A percentile compares a stretch with the other conserved stretches of the same genome.
Evolutionary conservation across 805 yeast genomes (phyloP).

Genomic region (Kluyveromyces aestuarii): DNA sequence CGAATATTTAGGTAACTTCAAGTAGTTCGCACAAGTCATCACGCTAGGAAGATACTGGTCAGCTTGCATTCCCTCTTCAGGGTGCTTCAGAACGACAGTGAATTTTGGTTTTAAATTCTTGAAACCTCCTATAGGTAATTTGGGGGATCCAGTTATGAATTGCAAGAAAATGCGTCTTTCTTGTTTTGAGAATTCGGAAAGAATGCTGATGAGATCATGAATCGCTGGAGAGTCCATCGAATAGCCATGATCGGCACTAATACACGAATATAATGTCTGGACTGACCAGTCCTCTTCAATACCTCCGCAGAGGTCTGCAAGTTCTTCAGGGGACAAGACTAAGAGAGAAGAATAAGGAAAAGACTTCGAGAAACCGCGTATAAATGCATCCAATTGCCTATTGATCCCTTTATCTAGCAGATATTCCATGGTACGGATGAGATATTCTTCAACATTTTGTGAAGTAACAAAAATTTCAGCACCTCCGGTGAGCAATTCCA

Average conservation of each 20-base stretch:
- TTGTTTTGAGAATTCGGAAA: slow-evolving; percentile 42
- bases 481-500: slow-evolving; percentile 54
- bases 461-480: slow-evolving; percentile 37
- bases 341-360: slow-evolving; percentile 68
- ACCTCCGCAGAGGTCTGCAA: slow-evolving; percentile 63
- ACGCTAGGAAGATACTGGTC: slow-evolving; percentile 92
- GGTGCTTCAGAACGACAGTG: slow-evolving; percentile 76
- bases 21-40: slow-evolving; percentile 95
- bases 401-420: slow-evolving; percentile 55
- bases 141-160: slow-evolving; percentile 89
- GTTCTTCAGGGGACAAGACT: slow-evolving; percentile 67
- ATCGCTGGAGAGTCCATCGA: slow-evolving; percentile 58
- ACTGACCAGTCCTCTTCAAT: slow-evolving; percentile 81
- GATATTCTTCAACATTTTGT: slow-evolving; percentile 48
- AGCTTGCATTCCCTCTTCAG: slow-evolving; percentile 58
- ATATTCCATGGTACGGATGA: slow-evolving; percentile 46
- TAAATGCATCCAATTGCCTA: slow-evolving; percentile 58
- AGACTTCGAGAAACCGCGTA: slow-evolving; percentile 72
- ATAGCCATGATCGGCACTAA: slow-evolving; percentile 89
- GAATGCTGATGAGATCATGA: slow-evolving; percentile 47
- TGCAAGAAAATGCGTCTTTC: slow-evolving; percentile 72
- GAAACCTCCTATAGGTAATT: slow-evolving; percentile 90
- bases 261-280: slow-evolving; percentile 46
- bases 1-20: slow-evolving; percentile 80
- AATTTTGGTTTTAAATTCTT: slow-evolving; percentile 70